Evolutionary conservation across 768 basidiomycete genomes (phyloP), one percentile per base, ranked within the genome.

Genomic region (Naganishia vishniacii): DNA sequence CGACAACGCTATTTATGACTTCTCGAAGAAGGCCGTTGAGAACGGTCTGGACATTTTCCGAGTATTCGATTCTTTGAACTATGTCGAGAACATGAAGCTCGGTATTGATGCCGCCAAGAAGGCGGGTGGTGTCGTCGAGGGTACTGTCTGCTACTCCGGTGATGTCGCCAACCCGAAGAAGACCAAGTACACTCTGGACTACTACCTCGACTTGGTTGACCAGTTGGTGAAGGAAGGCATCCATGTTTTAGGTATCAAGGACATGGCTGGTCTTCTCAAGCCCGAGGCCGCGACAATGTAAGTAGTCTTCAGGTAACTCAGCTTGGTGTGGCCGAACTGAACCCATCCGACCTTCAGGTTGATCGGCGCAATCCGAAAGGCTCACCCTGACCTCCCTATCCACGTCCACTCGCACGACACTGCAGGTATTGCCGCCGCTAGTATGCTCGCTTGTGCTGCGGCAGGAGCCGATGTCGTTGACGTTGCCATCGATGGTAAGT

Each of bases 391-490:
- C 75, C 84, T 99, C 62, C 93, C 95, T 31, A 98, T 99, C 77
- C 95, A 99, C 77, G 94, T 99, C 40, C 95, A 99, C 81, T 97
- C 95, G 13, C 95, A 99, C 78, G 95, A 99, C 79, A 99, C 95
- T 29, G 95, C 95, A 58, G 95, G 95, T 79, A 98, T 99, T 72
- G 89, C 95, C 29, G 82, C 90, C 49, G 91, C 94, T n/a, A 91
- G 88, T 73, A 98, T 98, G 95, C 79, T 99, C 65, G 95, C 95
- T 4, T 85, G 84, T 25, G 95, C 95, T 2, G 86, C 87, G 11
- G 95, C 95, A n/a, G 95, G 95, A 68, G 95, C 95, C 47, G 95
- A 99, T 76, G 86, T 99, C 15, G 86, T 99, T 48, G 95, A 99
- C 71, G 91, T 98, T 60, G 95, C 95, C 44, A 98, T 99, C 73